phyloP scores from a whole-genome alignment of 1,139 yeast species.

The Zygotorulaspora mrakii region DNA sequence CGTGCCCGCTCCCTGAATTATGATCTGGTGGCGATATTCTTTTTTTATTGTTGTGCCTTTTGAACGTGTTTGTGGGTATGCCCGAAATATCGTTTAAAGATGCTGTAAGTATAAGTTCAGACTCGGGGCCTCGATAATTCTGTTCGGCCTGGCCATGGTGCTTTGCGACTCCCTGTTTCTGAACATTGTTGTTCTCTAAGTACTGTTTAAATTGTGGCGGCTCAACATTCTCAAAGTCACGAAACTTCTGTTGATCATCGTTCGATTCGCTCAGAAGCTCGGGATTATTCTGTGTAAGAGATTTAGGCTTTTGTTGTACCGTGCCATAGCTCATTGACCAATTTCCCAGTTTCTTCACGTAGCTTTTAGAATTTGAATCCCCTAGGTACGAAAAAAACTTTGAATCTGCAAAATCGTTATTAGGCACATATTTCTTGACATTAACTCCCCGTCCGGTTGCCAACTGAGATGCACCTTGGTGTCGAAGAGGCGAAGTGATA shows the following conservation, averaged over 20 bases:
- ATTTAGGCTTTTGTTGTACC: conserved; percentile 21
- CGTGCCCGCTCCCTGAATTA: conserved; percentile 3
- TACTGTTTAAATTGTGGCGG: conserved; percentile 30
- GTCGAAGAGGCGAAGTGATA: conserved; percentile 22
- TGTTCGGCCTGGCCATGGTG: conserved; percentile 8
- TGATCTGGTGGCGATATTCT: conserved; percentile 2
- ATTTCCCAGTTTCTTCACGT: conserved; percentile 20
- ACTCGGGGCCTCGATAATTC: conserved; percentile 13
- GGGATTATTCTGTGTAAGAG: conserved; percentile 1
- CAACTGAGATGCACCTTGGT: conserved; percentile 5
- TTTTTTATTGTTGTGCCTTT: conserved; percentile 17
- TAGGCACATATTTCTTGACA: conserved; percentile 21
- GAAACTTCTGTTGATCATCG: background rate
- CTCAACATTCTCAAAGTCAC: conserved; percentile 14
- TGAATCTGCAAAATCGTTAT: conserved; percentile 24
- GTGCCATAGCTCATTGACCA: conserved; percentile 30
- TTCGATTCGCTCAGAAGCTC: background rate
- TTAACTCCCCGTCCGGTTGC: conserved; percentile 6
- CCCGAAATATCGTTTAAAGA: conserved; percentile 31
- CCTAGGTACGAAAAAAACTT: conserved; percentile 23
- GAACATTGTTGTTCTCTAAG: conserved; percentile 13
- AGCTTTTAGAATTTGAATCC: conserved; percentile 19
- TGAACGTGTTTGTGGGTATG: conserved; percentile 30
- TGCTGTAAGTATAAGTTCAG: conserved; percentile 28
- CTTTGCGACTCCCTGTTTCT: conserved; percentile 7